phyloP scores from a whole-genome alignment of 2,329 filamentous ascomycete species.

The Pyrenochaeta sp. region DNA sequence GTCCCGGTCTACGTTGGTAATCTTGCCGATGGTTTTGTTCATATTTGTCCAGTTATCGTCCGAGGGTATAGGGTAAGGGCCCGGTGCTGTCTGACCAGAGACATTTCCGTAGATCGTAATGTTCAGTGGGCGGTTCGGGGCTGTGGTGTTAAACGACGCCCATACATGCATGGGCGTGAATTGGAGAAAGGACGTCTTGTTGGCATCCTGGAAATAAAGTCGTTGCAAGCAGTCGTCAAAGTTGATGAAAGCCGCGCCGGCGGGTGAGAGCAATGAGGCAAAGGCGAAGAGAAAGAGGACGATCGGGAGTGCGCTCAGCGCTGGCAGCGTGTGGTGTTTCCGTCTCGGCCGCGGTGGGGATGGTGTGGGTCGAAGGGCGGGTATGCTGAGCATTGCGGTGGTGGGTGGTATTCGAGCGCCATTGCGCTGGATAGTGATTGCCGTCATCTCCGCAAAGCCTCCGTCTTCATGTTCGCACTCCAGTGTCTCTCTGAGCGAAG shows the following conservation, averaged over 20 bases:
- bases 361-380: conserved; percentile 36
- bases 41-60: conserved; percentile 67
- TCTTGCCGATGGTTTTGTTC: conserved; percentile 75
- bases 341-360: conserved; percentile 41
- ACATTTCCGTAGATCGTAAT: conserved; percentile 92
- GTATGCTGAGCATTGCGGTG: conserved; percentile 27
- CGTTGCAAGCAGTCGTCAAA: conserved; percentile 83
- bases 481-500: conserved; percentile 1
- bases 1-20: conserved; percentile 67
- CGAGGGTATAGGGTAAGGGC: conserved; percentile 66
- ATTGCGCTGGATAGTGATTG: conserved; percentile 29
- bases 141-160: conserved; percentile 72
- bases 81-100: conserved; percentile 69
- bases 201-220: conserved; percentile 63
- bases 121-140: conserved; percentile 70
- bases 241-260: conserved; percentile 66
- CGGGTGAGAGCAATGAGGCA: conserved; percentile 31
- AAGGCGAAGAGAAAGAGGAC: conserved; percentile 35
- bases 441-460: conserved; percentile 30
- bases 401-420: conserved; percentile 19
- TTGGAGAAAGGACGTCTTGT: conserved; percentile 71
- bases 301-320: conserved; percentile 17
- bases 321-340: conserved; percentile 19
- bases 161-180: conserved; percentile 79
- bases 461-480: conserved; percentile 39